Conservation (phyloP, 2,329 filamentous ascomycete species). For the Neurospora sp. region DNA sequence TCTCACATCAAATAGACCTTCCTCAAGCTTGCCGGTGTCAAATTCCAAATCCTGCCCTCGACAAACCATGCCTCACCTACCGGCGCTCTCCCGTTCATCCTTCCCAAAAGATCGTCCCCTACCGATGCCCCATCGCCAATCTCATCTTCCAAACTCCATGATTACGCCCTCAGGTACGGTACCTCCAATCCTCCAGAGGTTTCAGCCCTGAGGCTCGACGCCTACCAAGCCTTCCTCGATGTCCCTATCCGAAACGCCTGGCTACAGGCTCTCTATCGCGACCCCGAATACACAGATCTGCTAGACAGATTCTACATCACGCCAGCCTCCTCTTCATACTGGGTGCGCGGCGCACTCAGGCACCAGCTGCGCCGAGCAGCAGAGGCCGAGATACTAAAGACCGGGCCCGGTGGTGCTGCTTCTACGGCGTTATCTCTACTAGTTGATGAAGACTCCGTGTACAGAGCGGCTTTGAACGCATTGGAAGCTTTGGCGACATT, state of each 20-base stretch:
- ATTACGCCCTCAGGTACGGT: conserved; percentile 12
- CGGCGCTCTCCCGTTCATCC: conserved; percentile 79
- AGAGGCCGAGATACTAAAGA: conserved; percentile 60
- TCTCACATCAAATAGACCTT: conserved; percentile 50
- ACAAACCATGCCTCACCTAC: conserved; percentile 91
- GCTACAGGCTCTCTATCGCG: conserved; percentile 78
- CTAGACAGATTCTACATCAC: conserved; percentile 62
- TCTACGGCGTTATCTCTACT: conserved; percentile 18
- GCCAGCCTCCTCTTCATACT: conserved; percentile 45
- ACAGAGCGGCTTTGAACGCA: conserved; percentile 33
- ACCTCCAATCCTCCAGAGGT: not conserved
- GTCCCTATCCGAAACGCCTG: conserved; percentile 74
- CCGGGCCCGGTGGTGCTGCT: conserved; percentile 13
- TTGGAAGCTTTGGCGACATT: conserved; percentile 35
- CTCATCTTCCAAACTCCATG: conserved; percentile 16
- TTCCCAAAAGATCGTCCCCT: conserved; percentile 35
- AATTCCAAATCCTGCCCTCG: conserved; percentile 58
- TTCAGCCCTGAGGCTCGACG: conserved; percentile 46
- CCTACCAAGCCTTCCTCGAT: conserved; percentile 70
- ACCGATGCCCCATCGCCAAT: conserved; percentile 17
- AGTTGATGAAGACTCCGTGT: conserved; percentile 29
- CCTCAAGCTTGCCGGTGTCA: conserved; percentile 63
- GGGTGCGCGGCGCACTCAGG: conserved; percentile 54
- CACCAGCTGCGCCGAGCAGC: conserved; percentile 64
- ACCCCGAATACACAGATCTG: conserved; percentile 56